Percentiles rank a stretch among this genome's conserved stretches.
Conservation (phyloP, 164 flowering plant species). For the Saururus chinensis region DNA sequence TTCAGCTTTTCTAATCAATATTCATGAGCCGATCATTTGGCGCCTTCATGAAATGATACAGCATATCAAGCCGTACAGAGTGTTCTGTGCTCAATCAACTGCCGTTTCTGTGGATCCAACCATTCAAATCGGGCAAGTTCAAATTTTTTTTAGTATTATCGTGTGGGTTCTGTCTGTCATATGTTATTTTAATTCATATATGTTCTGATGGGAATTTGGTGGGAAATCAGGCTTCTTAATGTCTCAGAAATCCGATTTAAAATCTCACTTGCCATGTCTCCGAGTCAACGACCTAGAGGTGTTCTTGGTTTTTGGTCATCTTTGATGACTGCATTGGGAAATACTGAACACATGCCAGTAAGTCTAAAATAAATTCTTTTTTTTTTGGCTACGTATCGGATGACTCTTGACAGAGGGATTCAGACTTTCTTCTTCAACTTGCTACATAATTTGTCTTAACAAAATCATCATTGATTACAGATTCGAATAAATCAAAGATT, state of each 20-base stretch:
- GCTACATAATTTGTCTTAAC: not conserved
- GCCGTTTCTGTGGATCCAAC: slow-evolving; percentile 93
- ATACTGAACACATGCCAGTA: slow-evolving; percentile 96
- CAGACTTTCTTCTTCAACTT: not conserved
- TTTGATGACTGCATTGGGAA: slow-evolving; percentile 98
- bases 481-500: slow-evolving; percentile 78
- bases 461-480: slow-evolving; percentile 25
- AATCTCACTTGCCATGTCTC: slow-evolving; percentile 97
- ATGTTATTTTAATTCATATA: slow-evolving; percentile 2
- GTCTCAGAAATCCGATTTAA: slow-evolving; percentile 84
- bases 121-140: slow-evolving; percentile 77
- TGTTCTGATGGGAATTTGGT: slow-evolving; percentile 6
- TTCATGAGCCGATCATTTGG: slow-evolving; percentile 99
- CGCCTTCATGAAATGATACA: slow-evolving; percentile 96
- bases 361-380: slow-evolving; percentile 12
- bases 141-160: not conserved
- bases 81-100: slow-evolving; percentile 40
- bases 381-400: not conserved
- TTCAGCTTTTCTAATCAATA: slow-evolving; percentile 66
- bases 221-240: slow-evolving; percentile 60
- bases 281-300: slow-evolving; percentile 93
- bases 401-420: no score
- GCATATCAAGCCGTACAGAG: slow-evolving; percentile 53
- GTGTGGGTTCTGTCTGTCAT: not conserved
- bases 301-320: slow-evolving; percentile 99